A percentile compares a stretch with the other conserved stretches of the same genome.
These are phyloP conservation scores for Corymbia citriodora DNA, from an alignment of 441 rosid genomes.

Conservation along the genomic window DNA sequence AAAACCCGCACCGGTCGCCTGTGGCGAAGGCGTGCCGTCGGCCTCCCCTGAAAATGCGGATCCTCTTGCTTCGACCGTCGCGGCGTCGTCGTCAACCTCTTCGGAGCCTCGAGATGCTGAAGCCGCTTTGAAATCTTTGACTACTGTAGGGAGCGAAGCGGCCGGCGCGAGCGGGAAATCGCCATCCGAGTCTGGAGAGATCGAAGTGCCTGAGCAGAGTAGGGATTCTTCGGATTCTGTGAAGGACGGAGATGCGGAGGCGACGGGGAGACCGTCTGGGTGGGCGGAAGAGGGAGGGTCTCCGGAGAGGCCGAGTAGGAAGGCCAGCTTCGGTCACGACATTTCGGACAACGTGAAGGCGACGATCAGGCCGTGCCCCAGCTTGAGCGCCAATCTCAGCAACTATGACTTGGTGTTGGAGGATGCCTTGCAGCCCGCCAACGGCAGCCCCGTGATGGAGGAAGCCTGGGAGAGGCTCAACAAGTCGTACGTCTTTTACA, in stretches of 20 bases:
- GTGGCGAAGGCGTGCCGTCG: not conserved
- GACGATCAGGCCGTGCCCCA: slow-evolving; percentile 22
- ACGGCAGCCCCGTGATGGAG: slow-evolving; percentile 28
- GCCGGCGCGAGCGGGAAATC: no score
- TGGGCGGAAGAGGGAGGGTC: not conserved
- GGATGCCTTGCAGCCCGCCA: not conserved
- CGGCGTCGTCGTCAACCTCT: not conserved
- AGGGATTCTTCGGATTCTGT: not conserved
- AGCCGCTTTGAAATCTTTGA: not conserved
- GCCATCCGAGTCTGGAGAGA: not conserved
- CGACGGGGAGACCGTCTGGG: not conserved
- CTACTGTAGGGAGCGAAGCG: no score
- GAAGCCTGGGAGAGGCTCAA: slow-evolving; percentile 40
- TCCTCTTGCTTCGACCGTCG: not conserved
- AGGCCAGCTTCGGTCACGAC: not conserved
- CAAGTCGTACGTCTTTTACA: slow-evolving; percentile 28
- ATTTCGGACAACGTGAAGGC: not conserved
- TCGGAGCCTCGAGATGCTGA: not conserved
- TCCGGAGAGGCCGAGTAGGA: not conserved
- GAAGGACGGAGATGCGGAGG: not conserved
- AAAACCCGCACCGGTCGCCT: not conserved
- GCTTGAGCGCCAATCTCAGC: slow-evolving; percentile 21
- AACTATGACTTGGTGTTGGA: slow-evolving; percentile 2
- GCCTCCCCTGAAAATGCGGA: not conserved
- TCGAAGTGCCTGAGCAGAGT: not conserved